Base-by-base conservation (phyloP, 1,139 yeast genomes). In the Diutina sp. region DNA sequence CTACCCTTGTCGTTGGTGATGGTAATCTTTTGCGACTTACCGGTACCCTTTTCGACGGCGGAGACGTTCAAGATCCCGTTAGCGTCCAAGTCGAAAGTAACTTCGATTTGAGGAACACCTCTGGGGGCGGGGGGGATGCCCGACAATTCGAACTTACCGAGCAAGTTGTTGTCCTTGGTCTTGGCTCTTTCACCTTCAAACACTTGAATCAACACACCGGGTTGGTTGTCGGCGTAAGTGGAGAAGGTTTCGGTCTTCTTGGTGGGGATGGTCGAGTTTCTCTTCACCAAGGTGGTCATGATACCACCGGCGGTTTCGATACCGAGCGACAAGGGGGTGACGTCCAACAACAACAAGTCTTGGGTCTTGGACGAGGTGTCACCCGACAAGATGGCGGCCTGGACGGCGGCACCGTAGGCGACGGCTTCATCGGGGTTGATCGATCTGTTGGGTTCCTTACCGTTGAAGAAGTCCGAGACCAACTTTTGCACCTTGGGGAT, bases 241-340 rank as follows among this genome's bases (percentile, higher is more conserved):
- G 97, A 90, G 84, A 91, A 91, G 65, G 89, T 89, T 80, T 91
- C 97, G 55, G 97, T 88, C 79, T 91, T 91, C 78, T 88, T 87
- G 66, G 97, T 90, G 74, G 98, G 98, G 67, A 91, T 93, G 62
- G 97, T 89, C 58, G 97, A 87, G 80, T 91, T 91, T 82, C 98
- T 89, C 79, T 90, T 90, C 70, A 91, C 91, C 77, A 91, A 84
- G 75, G 90, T 90, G 71, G 97, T 90, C 96, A 90, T 90, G 71
- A 90, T 95, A 76, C 97, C 97, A 76, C 97, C 97, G 64, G 96
- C 87, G 69, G 96, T 90, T 78, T 91, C 97, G 71, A 90, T 91
- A 80, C 97, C 97, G 66, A 90, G 76, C 64, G 97, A 89, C 72
- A 90, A 83, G 73, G 98, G 97, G 85, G 88, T 87, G 67, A 83